phyloP scores from a whole-genome alignment of 495 filamentous ascomycete genomes.

The Amniculicola lignicola region DNA sequence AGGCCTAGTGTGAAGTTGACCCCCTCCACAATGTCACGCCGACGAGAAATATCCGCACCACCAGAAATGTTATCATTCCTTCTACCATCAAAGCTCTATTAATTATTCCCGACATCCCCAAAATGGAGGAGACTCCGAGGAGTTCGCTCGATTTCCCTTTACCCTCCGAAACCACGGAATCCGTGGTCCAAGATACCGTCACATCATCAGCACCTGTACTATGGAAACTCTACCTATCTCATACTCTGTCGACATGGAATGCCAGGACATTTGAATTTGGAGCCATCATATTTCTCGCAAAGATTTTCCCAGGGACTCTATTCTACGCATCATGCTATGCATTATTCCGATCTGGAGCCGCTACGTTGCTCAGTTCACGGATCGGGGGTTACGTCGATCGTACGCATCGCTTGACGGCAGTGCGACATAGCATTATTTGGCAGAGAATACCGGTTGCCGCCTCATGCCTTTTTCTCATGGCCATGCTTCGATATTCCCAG shows the following conservation, averaged over 20 bases:
- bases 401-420: constrained; percentile 10
- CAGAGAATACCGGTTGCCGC: constrained; percentile 25
- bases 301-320: constrained; percentile 31
- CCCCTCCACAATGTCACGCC: too few species aligned
- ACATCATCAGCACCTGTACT: constrained; percentile 3
- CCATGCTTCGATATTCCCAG: neutral
- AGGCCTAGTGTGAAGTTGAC: too few species aligned
- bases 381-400: constrained; percentile 27
- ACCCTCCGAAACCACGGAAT: too few species aligned
- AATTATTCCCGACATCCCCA: too few species aligned
- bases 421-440: constrained; percentile 27
- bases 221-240: constrained; percentile 31
- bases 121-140: too few species aligned
- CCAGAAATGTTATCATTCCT: too few species aligned
- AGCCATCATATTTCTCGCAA: constrained; percentile 32
- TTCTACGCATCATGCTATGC: constrained; percentile 30
- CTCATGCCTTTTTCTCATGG: constrained; percentile 24
- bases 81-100: too few species aligned
- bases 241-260: constrained; percentile 35
- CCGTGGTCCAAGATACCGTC: too few species aligned
- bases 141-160: too few species aligned
- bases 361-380: constrained; percentile 20
- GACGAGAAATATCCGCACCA: too few species aligned
- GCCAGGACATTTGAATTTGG: constrained; percentile 34
- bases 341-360: constrained; percentile 24